Evolutionary conservation across 164 flowering plant species (phyloP).

Genomic region (Tetrastigma voinierianum): DNA sequence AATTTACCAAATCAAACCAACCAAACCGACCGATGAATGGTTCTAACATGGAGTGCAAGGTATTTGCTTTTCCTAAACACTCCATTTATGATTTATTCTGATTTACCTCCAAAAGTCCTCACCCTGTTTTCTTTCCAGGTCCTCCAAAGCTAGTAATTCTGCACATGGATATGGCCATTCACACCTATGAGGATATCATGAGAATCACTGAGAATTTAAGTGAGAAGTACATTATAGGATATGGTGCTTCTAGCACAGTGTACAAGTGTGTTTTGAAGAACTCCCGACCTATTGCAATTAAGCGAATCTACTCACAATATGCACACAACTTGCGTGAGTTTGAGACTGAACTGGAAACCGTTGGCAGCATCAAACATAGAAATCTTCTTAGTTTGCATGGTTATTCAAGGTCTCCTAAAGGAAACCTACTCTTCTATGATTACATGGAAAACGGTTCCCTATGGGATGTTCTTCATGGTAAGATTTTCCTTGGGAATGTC

Average conservation of each 20-base stretch:
- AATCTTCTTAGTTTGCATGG: conserved; percentile 90
- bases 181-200: conserved; percentile 85
- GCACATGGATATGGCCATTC: conserved; percentile 92
- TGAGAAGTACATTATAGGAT: conserved; percentile 86
- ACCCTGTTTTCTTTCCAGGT: conserved; percentile 32
- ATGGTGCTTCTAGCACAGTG: conserved; percentile 93
- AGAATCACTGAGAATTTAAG: conserved; percentile 82
- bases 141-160: conserved; percentile 79
- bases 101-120: neutral
- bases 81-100: neutral
- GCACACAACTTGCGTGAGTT: conserved; percentile 66
- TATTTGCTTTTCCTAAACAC: conserved; percentile 9
- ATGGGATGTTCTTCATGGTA: conserved; percentile 96
- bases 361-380: conserved; percentile 87
- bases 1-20: conserved; percentile 58
- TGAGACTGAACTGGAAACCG: conserved; percentile 85
- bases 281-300: conserved; percentile 85
- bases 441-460: conserved; percentile 98
- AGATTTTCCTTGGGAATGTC: conserved; percentile 5
- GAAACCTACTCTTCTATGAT: conserved; percentile 90
- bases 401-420: conserved; percentile 67
- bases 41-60: conserved; percentile 45
- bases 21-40: conserved; percentile 37
- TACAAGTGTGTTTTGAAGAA: conserved; percentile 84
- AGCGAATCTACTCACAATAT: conserved; percentile 69